Conservation (phyloP, 441 rosid genomes). For the Mallotus japonicus region DNA sequence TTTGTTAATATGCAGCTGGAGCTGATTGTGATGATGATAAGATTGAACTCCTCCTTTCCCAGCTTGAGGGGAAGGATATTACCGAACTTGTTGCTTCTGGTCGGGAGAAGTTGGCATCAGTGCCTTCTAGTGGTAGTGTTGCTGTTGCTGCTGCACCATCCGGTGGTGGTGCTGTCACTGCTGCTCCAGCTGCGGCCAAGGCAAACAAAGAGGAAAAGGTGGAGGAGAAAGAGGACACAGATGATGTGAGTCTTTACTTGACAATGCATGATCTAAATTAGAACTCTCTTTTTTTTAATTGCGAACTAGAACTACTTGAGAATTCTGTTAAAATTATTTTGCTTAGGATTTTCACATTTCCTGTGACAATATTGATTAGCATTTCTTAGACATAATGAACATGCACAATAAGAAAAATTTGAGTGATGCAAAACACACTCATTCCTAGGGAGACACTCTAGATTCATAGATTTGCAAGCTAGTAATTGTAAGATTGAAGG, state of each 20-base stretch:
- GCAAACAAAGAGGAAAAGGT: conserved; percentile 71
- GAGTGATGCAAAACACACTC: too few species aligned
- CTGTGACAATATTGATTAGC: neutral
- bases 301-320: neutral
- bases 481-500: too few species aligned
- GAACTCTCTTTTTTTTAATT: too few species aligned
- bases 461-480: too few species aligned
- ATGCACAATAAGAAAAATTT: too few species aligned
- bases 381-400: neutral
- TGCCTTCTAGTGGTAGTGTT: conserved; percentile 72
- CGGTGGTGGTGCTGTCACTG: conserved; percentile 31
- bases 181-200: conserved; percentile 52
- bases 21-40: conserved; percentile 62
- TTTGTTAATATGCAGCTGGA: conserved; percentile 47
- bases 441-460: too few species aligned
- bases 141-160: conserved; percentile 41
- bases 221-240: conserved; percentile 78
- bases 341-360: neutral
- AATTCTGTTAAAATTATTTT: neutral
- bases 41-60: conserved; percentile 55
- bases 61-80: conserved; percentile 65
- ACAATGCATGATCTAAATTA: neutral
- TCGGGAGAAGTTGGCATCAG: conserved; percentile 73
- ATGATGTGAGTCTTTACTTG: conserved; percentile 48
- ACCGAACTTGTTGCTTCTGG: conserved; percentile 71